Conservation (phyloP, 2,329 filamentous ascomycete species). For the Chrysoporthe austroafricana region DNA sequence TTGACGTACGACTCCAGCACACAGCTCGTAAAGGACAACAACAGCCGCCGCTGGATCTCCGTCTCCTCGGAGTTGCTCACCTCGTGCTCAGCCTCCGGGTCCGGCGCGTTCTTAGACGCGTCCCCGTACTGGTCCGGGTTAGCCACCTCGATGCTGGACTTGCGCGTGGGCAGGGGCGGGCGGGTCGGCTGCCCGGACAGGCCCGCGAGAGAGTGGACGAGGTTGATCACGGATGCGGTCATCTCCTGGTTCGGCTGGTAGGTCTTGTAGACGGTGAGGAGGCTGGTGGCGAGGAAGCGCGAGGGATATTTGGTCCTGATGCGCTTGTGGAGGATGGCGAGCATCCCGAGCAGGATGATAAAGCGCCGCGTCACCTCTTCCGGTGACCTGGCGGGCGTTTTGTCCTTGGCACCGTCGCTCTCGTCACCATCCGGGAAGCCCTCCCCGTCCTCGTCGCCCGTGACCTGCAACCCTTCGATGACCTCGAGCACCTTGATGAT, state of each 20-base stretch:
- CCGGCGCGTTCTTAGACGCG: constrained; percentile 60
- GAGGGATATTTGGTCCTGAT: constrained; percentile 80
- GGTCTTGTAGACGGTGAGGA: constrained; percentile 70
- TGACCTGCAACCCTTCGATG: constrained; percentile 60
- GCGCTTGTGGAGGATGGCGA: constrained; percentile 72
- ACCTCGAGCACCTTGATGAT: constrained; percentile 80
- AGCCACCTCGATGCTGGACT: constrained; percentile 60
- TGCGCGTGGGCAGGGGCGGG: constrained; percentile 62
- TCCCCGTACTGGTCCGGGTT: constrained; percentile 60
- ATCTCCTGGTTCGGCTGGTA: constrained; percentile 69
- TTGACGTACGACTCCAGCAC: constrained; percentile 75
- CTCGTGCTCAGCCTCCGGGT: constrained; percentile 63
- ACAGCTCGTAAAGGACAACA: constrained; percentile 80
- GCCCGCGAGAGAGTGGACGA: constrained; percentile 70
- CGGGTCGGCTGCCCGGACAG: constrained; percentile 57
- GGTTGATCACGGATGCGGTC: constrained; percentile 70
- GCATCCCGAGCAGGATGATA: constrained; percentile 70
- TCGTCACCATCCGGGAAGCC: constrained; percentile 33
- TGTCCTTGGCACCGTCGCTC: constrained; percentile 28
- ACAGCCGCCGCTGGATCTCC: constrained; percentile 63
- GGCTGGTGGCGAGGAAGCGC: constrained; percentile 75
- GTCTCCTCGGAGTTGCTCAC: constrained; percentile 56
- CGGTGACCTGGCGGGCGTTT: constrained; percentile 7
- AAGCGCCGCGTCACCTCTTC: constrained; percentile 52
- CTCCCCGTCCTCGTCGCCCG: constrained; percentile 41